These are phyloP conservation scores for Boletus huronensis DNA, from an alignment of 768 basidiomycete species.

Conservation along the genomic window DNA sequence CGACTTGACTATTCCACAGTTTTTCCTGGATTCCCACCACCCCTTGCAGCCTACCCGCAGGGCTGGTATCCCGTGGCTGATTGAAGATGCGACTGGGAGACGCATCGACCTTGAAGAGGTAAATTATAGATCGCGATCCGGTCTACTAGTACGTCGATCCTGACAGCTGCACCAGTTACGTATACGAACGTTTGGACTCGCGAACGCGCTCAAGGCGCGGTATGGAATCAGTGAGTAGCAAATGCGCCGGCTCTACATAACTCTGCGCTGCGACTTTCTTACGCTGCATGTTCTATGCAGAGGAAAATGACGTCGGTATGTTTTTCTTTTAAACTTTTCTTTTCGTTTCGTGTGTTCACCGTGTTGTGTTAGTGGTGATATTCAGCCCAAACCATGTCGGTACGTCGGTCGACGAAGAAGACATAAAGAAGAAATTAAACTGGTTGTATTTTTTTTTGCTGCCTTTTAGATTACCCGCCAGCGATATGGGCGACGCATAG, in stretches of 20 bases:
- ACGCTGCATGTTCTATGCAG: constrained; percentile 28
- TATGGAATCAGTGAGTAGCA: constrained; percentile 44
- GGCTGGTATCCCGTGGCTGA: constrained; percentile 49
- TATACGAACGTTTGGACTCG: constrained; percentile 46
- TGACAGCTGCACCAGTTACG: constrained; percentile 29
- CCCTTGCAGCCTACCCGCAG: constrained; percentile 45
- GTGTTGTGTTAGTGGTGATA: constrained; percentile 46
- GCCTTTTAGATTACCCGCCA: constrained; percentile 49
- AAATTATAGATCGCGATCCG: constrained; percentile 5
- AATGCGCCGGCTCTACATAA: constrained; percentile 5
- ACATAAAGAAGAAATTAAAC: not conserved
- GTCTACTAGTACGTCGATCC: not conserved
- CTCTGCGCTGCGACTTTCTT: not conserved
- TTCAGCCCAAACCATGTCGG: constrained; percentile 65
- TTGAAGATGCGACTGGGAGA: constrained; percentile 53
- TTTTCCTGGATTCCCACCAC: constrained; percentile 49
- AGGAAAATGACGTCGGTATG: constrained; percentile 50
- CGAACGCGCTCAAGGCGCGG: constrained; percentile 48
- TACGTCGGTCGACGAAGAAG: constrained; percentile 27
- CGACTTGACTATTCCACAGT: constrained; percentile 62
- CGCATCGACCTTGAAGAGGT: constrained; percentile 48
- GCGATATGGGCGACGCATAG: constrained; percentile 59
- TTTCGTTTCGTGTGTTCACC: not conserved
- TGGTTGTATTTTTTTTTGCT: not conserved
- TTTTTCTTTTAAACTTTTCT: not conserved